phyloP scores from a whole-genome alignment of 2,329 filamentous ascomycete genomes.

The Huntiella decipiens region DNA sequence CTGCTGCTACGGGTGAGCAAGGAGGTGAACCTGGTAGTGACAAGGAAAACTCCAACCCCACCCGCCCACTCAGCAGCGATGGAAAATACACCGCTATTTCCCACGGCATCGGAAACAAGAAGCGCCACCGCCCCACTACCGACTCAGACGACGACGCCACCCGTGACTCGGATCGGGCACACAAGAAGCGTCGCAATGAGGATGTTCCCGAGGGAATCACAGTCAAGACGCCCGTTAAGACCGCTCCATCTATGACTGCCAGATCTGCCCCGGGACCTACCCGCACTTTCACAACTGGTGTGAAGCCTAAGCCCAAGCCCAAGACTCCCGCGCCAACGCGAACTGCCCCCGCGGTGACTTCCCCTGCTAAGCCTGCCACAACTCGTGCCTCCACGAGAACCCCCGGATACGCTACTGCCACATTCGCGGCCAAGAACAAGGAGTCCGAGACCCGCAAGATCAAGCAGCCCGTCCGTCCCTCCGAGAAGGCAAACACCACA shows the following conservation, averaged over 20 bases:
- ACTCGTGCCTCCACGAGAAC: background rate
- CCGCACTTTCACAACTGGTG: conserved; percentile 14
- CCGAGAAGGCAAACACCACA: conserved; percentile 8
- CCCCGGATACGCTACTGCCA: conserved; percentile 8
- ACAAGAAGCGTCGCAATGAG: conserved; percentile 42
- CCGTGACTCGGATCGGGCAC: conserved; percentile 28
- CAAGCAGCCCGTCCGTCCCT: conserved; percentile 9
- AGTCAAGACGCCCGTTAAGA: conserved; percentile 27
- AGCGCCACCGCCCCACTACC: conserved; percentile 37
- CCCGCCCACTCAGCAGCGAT: conserved; percentile 15
- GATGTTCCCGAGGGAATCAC: conserved; percentile 31
- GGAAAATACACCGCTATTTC: conserved; percentile 27
- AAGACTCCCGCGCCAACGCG: conserved; percentile 5
- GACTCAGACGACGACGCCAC: conserved; percentile 35
- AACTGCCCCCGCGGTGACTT: background rate
- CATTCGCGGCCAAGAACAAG: conserved; percentile 9
- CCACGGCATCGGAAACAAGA: conserved; percentile 48
- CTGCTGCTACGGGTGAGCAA: conserved; percentile 8
- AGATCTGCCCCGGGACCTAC: conserved; percentile 1
- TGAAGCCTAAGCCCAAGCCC: conserved; percentile 15
- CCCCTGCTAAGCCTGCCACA: background rate
- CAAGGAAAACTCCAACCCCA: conserved; percentile 35
- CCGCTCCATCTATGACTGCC: background rate
- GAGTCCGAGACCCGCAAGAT: conserved; percentile 9
- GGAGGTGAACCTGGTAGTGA: conserved; percentile 21